phyloP scores from a whole-genome alignment of 2,329 filamentous ascomycete genomes.

The Fusarium torreyae region DNA sequence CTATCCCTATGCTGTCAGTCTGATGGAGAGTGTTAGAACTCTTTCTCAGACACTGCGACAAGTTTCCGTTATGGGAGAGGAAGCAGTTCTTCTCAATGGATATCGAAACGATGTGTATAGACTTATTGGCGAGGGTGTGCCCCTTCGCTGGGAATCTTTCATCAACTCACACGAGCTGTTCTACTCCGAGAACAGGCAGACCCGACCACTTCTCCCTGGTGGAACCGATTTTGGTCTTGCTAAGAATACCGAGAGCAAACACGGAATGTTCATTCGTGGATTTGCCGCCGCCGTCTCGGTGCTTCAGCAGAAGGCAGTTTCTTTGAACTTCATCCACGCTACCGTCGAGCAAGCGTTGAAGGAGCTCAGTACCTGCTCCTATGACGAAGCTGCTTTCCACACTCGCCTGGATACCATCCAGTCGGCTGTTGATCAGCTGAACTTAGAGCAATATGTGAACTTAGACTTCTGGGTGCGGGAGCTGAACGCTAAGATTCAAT shows the following conservation, averaged over 20 bases:
- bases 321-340: slow-evolving; percentile 83
- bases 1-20: slow-evolving; percentile 95
- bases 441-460: slow-evolving; percentile 96
- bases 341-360: slow-evolving; percentile 84
- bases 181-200: slow-evolving; percentile 67
- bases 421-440: slow-evolving; percentile 93
- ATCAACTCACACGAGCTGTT: slow-evolving; percentile 95
- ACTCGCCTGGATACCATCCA: slow-evolving; percentile 88
- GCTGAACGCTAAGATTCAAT: slow-evolving; percentile 88
- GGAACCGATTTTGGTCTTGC: slow-evolving; percentile 60
- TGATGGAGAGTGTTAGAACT: slow-evolving; percentile 99
- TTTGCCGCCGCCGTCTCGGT: slow-evolving; percentile 90
- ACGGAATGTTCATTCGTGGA: slow-evolving; percentile 96
- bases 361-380: slow-evolving; percentile 88
- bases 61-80: slow-evolving; percentile 88
- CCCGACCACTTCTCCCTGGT: slow-evolving; percentile 60
- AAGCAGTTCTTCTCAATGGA: slow-evolving; percentile 88
- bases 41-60: slow-evolving; percentile 89
- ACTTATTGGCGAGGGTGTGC: slow-evolving; percentile 88
- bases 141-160: slow-evolving; percentile 96
- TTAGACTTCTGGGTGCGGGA: slow-evolving; percentile 89
- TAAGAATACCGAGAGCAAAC: slow-evolving; percentile 84
- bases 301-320: slow-evolving; percentile 88
- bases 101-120: slow-evolving; percentile 92
- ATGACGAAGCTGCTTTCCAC: slow-evolving; percentile 84